Evolutionary conservation across 805 yeast genomes (phyloP).

Genomic region (Kazachstania taianensis): DNA sequence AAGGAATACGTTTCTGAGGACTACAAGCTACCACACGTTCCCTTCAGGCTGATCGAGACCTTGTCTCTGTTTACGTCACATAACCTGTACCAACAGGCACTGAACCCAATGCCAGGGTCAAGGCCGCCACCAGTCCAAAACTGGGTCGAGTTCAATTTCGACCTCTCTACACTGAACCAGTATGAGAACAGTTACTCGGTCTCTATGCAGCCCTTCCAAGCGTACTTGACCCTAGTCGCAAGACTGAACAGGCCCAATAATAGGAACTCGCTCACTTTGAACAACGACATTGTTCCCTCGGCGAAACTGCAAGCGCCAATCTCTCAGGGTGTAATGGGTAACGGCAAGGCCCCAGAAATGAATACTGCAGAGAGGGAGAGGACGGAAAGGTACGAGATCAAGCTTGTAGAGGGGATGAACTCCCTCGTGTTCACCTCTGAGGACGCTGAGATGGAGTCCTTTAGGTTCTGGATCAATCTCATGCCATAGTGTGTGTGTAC

Average conservation of each 20-base stretch:
- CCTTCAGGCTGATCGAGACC: slow-evolving; percentile 17
- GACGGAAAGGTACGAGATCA: slow-evolving; percentile 21
- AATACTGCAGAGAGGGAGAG: slow-evolving; percentile 2
- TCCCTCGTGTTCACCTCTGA: slow-evolving; percentile 17
- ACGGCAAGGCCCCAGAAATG: neutral
- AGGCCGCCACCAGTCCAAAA: slow-evolving; percentile 24
- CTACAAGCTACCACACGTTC: slow-evolving; percentile 15
- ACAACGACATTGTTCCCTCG: slow-evolving; percentile 16
- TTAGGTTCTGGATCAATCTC: slow-evolving; percentile 27
- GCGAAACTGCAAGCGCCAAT: neutral
- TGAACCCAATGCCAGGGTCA: slow-evolving; percentile 22
- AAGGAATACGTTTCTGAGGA: slow-evolving; percentile 16
- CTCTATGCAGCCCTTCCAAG: slow-evolving; percentile 24
- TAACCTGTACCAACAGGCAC: slow-evolving; percentile 21
- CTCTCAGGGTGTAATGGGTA: slow-evolving; percentile 1
- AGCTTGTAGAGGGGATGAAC: slow-evolving; percentile 26
- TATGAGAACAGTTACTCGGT: slow-evolving; percentile 23
- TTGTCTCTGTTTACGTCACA: slow-evolving; percentile 22
- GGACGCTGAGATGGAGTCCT: slow-evolving; percentile 11
- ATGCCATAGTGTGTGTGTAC: slow-evolving; percentile 16
- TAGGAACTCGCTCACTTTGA: slow-evolving; percentile 11
- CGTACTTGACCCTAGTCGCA: slow-evolving; percentile 19
- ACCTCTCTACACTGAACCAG: slow-evolving; percentile 18
- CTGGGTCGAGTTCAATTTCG: slow-evolving; percentile 25
- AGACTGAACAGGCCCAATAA: slow-evolving; percentile 8